A percentile compares a stretch with the other conserved stretches of the same genome.
Evolutionary conservation across 305 asterid genomes (phyloP).

Genomic region (Fraxinus angustifolia): DNA sequence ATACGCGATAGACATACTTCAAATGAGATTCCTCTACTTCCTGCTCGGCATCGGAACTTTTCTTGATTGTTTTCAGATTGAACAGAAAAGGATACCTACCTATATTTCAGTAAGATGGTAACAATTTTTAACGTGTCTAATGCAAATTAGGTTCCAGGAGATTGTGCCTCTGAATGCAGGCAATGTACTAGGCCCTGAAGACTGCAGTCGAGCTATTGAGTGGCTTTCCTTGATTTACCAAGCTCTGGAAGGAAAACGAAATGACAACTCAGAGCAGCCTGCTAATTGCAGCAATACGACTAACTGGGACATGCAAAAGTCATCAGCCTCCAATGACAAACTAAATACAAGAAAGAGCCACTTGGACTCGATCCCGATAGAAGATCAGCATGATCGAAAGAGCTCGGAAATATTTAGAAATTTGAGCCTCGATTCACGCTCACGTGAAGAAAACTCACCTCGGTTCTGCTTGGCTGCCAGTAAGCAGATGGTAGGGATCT

Average conservation of each 20-base stretch:
- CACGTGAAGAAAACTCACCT: constrained; percentile 21
- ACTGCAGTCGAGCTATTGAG: constrained; percentile 59
- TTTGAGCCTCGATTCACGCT: constrained; percentile 20
- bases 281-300: neutral
- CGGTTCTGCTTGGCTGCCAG: constrained; percentile 62
- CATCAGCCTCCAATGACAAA: constrained; percentile 14
- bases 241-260: constrained; percentile 37
- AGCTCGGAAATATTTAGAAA: constrained; percentile 18
- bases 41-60: neutral
- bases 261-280: neutral
- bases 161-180: constrained; percentile 83
- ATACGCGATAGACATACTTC: neutral
- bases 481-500: constrained; percentile 89
- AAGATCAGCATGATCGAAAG: constrained; percentile 23
- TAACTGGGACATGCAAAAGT: constrained; percentile 19
- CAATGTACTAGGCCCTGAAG: constrained; percentile 69
- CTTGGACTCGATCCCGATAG: constrained; percentile 43
- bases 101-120: neutral
- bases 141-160: constrained; percentile 68
- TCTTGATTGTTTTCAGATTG: neutral
- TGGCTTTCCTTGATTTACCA: constrained; percentile 64
- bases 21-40: neutral
- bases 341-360: constrained; percentile 47
- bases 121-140: neutral
- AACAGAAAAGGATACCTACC: neutral